These are phyloP conservation scores for Talaromyces sp. DNA, from an alignment of 2,329 filamentous ascomycete genomes.

Conservation along the genomic window DNA sequence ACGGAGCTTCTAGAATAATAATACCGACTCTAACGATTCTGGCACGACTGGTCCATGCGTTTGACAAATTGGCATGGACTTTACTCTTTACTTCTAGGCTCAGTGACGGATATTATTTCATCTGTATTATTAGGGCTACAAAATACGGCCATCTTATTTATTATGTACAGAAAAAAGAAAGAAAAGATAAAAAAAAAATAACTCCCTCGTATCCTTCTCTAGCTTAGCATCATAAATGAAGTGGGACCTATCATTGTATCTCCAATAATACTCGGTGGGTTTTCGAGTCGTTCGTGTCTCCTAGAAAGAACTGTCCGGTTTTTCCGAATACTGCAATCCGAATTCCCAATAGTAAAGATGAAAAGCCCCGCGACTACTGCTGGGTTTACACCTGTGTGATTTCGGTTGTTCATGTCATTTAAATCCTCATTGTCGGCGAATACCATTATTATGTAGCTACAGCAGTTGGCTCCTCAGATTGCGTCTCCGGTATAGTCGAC, in stretches of 20 bases:
- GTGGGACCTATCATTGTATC: not conserved
- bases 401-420: no score
- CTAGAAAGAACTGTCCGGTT: not conserved
- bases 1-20: no score
- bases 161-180: not conserved
- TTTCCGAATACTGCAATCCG: not conserved
- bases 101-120: not conserved
- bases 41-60: no score
- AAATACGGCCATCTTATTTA: not conserved
- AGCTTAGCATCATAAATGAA: constrained; percentile 1
- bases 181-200: not conserved
- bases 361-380: no score
- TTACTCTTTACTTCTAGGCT: no score
- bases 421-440: not conserved
- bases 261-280: not conserved
- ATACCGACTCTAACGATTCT: no score
- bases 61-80: no score
- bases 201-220: not conserved
- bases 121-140: not conserved
- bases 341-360: not conserved
- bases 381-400: no score
- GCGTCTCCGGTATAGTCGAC: not conserved
- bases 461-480: not conserved
- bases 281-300: not conserved
- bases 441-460: not conserved